These are phyloP conservation scores for Colletotrichum noveboracense DNA, from an alignment of 2,329 filamentous ascomycete species.

Conservation along the genomic window DNA sequence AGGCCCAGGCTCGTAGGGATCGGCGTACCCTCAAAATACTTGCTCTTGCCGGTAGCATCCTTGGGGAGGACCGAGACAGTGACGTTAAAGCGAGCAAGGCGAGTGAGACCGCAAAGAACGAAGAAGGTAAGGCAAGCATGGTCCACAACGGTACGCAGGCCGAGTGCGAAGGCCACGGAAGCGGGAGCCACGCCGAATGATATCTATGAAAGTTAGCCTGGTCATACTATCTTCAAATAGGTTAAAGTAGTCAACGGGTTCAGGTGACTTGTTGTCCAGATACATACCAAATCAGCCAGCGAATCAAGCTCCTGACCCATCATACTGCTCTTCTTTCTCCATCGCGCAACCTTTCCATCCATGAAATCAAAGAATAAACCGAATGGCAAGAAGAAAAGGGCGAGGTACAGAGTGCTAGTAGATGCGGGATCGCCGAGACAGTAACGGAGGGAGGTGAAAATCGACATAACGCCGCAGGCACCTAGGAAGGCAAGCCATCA, in stretches of 20 bases:
- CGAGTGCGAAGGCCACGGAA: conserved; percentile 85
- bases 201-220: conserved; percentile 62
- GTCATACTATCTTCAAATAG: background rate
- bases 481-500: background rate
- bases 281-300: conserved; percentile 84
- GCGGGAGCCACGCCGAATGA: conserved; percentile 95
- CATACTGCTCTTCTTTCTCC: conserved; percentile 94
- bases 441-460: conserved; percentile 95
- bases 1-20: conserved; percentile 89
- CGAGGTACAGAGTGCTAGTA: conserved; percentile 76
- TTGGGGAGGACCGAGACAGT: conserved; percentile 90
- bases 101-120: conserved; percentile 91
- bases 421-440: conserved; percentile 75
- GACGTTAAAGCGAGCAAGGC: conserved; percentile 96
- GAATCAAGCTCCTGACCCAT: conserved; percentile 99
- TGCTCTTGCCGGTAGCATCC: conserved; percentile 87
- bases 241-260: background rate
- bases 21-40: conserved; percentile 96
- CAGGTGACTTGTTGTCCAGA: background rate
- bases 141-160: conserved; percentile 83
- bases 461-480: conserved; percentile 85
- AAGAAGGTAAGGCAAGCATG: conserved; percentile 84
- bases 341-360: conserved; percentile 94
- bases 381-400: conserved; percentile 87
- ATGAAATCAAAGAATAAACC: conserved; percentile 98